phyloP scores from a whole-genome alignment of 164 flowering plant genomes.

The Tetrastigma voinierianum region DNA sequence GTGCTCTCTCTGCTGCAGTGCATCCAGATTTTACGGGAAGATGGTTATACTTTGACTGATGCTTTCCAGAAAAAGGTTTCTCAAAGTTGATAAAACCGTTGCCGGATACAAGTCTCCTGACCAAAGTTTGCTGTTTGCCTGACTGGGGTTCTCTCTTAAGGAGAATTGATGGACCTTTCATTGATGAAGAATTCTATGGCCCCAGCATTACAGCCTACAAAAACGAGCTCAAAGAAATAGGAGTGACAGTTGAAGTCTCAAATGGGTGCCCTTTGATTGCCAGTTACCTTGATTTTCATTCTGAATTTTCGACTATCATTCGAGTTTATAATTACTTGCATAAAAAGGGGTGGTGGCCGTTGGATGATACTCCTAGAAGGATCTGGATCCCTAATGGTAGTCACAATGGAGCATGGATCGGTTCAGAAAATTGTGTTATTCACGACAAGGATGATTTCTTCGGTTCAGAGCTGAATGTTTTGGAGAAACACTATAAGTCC shows the following conservation, averaged over 20 bases:
- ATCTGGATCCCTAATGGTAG: conserved; percentile 59
- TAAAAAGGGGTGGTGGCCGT: conserved; percentile 36
- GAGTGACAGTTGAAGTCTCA: conserved; percentile 36
- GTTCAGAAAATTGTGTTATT: conserved; percentile 44
- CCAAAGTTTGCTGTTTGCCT: conserved; percentile 41
- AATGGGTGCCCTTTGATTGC: conserved; percentile 47
- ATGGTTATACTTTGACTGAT: conserved; percentile 16
- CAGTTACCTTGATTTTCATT: conserved; percentile 28
- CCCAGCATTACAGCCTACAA: conserved; percentile 27
- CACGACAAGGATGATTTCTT: conserved; percentile 51
- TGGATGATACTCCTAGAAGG: conserved; percentile 14
- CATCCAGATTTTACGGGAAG: conserved; percentile 20
- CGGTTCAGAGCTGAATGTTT: conserved; percentile 32
- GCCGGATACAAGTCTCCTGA: conserved; percentile 49
- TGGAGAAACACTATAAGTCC: conserved; percentile 43
- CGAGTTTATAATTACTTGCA: conserved; percentile 48
- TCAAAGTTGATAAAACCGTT: conserved; percentile 50
- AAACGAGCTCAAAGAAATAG: conserved; percentile 45
- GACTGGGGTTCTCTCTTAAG: conserved; percentile 30
- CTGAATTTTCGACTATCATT: conserved; percentile 28
- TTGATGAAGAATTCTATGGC: conserved; percentile 62
- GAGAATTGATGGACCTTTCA: conserved; percentile 59
- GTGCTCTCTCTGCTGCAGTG: conserved; percentile 46
- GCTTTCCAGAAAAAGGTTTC: conserved; percentile 23
- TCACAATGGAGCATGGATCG: conserved; percentile 47